Base-by-base conservation (phyloP, 2,329 filamentous ascomycete species). In the Escovopsis sp. region DNA sequence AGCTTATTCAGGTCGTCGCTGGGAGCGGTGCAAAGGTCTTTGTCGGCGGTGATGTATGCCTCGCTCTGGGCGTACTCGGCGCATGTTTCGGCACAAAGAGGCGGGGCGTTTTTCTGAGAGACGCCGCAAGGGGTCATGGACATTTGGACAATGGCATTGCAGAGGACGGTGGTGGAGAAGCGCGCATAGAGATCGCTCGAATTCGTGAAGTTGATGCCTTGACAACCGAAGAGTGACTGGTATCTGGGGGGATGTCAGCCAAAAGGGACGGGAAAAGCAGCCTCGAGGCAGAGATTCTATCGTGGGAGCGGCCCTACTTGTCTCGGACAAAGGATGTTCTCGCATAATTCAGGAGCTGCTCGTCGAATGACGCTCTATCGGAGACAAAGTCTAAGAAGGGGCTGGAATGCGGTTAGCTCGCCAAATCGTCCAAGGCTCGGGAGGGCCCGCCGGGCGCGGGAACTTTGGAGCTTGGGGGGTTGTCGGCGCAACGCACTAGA, bases 101-200 rank as follows among this genome's bases (percentile, higher is more conserved):
- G 87, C 44, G 70, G 68, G 5, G 84, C 76, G 35, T 79, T 66
- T 27, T 70, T 63, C n/a, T 69, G 60, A 0, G 79, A 72, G 37
- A 93, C 65, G 15, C 65, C 62, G 62, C 91, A 98, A 24, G 71
- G 57, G 10, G 64, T 57, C 52, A 81, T 77, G 5, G 91, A 96
- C 57, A 86, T 88, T 62, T 98, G 91, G 39, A 98, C 76, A 56
- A 98, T 83, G 49, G 84, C 74, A 68, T 93, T 96, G 71, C 91
- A 98, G 49, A 98, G 73, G 48, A 93, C 81, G 46, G 84, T 91
- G 37, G 79, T 91, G 5, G 89, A 94, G 63, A 89, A 98, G 52
- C 91, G 81, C 39, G 91, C 89, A 63, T 98, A 98, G 54, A 88
- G 75, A 53, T 82, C 73, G 50, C 76, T 81, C 4, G 86, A 81